phyloP scores from a whole-genome alignment of 2,329 filamentous ascomycete species.

The Microdochium bolleyi region DNA sequence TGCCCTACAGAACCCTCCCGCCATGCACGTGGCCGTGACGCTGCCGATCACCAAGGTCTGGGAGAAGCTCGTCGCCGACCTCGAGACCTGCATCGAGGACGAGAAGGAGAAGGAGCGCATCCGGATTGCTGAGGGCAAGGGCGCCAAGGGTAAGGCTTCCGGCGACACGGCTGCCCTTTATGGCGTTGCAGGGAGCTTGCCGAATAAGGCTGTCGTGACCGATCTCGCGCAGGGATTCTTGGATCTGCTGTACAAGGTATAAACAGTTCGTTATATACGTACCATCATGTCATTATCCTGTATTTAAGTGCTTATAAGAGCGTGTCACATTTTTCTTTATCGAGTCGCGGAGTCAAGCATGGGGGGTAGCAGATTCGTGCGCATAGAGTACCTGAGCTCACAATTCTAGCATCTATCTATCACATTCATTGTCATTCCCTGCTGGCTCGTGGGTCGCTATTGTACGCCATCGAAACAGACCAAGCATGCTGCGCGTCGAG shows the following conservation, averaged over 20 bases:
- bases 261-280: not conserved
- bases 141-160: constrained; percentile 54
- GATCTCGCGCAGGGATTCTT: constrained; percentile 86
- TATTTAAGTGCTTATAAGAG: not conserved
- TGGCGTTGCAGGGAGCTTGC: constrained; percentile 87
- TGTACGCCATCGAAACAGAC: too few relatives aligned
- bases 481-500: too few relatives aligned
- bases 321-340: not conserved
- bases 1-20: constrained; percentile 82
- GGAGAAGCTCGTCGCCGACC: constrained; percentile 69
- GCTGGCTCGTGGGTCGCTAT: too few relatives aligned
- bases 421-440: too few relatives aligned
- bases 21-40: constrained; percentile 91
- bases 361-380: not conserved
- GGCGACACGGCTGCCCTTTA: constrained; percentile 86
- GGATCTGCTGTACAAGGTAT: constrained; percentile 76
- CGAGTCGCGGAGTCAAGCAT: not conserved
- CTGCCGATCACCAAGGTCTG: constrained; percentile 75
- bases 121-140: constrained; percentile 61
- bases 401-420: not conserved
- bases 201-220: constrained; percentile 91
- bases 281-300: not conserved
- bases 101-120: constrained; percentile 78
- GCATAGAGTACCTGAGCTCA: not conserved
- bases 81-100: constrained; percentile 57